Base-by-base conservation (phyloP, 2,329 filamentous ascomycete genomes). In the Claviceps monticola region DNA sequence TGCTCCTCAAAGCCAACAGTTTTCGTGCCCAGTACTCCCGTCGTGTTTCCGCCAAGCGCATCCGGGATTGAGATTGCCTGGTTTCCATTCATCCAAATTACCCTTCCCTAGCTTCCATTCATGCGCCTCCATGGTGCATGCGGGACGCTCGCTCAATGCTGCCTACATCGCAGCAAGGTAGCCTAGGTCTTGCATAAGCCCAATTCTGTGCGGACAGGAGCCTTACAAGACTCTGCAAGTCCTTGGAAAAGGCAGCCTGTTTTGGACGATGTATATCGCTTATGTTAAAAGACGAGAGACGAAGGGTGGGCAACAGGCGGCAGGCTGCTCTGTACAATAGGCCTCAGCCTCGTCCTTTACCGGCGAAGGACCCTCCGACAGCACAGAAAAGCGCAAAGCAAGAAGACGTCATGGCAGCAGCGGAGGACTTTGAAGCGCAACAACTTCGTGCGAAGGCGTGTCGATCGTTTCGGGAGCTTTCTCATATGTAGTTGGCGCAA, bases 211-310 rank as follows among this genome's bases (percentile, higher is more conserved):
- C 37, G 43, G 42, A 34, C 45, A 50, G 16, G 37, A 48, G 29
- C 6, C 48, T 6, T 6, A 46, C 17, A 42, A 50, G n/a, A 14
- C 39, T 16, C 9, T 43, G 7, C 45, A 50, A 23, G 46, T 42
- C 13, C 6, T 42, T 9, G 11, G 45, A 3, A 49, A 38, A 8
- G 51, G 17, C 5, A 16, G 41, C 14, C 26, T 53, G 16, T 53
- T 47, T 26, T 53, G 51, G 51, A 46, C 38, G 37, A 53, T 48
- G 38, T 26, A 41, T 21, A 7, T 46, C 47, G 49, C 38, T 51
- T 8, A 36, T 21, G 19, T 19, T 19, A 4, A 37, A 39, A 19
- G 43, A 46, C 49, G n/a, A 46, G 17, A 42, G 49, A 14, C 21
- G 43, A 26, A 38, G 6, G 13, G 19, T 3, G 43, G 29, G 37